These are phyloP conservation scores for Carallia brachiata DNA, from an alignment of 345 rosid species.

Conservation along the genomic window DNA sequence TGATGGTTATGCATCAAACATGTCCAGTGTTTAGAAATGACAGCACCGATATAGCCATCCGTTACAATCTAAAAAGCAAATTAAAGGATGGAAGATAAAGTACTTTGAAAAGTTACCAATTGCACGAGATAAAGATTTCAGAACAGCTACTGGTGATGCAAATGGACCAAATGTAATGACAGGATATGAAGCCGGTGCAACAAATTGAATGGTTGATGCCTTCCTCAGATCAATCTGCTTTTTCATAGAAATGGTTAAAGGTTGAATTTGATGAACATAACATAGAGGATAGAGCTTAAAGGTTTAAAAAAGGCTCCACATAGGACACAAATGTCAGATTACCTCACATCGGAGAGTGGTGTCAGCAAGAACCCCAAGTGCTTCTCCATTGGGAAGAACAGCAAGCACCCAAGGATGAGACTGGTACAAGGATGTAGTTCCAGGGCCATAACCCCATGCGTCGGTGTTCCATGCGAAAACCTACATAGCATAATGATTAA, in stretches of 20 bases:
- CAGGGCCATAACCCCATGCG: constrained; percentile 84
- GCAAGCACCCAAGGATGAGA: constrained; percentile 96
- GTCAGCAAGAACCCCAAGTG: constrained; percentile 89
- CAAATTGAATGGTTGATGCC: constrained; percentile 46
- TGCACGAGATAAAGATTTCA: constrained; percentile 72
- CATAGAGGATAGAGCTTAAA: constrained; percentile 1
- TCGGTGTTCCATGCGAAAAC: constrained; percentile 89
- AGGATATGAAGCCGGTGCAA: constrained; percentile 63
- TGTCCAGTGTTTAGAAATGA: no score
- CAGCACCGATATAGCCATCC: background rate
- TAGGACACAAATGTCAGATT: constrained; percentile 1
- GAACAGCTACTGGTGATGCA: constrained; percentile 63
- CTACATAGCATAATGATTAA: constrained; percentile 27
- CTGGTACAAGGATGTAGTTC: constrained; percentile 87
- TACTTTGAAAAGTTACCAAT: constrained; percentile 49
- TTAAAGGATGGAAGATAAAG: background rate
- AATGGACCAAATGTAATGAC: constrained; percentile 86
- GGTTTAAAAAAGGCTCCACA: background rate
- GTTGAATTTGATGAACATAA: background rate
- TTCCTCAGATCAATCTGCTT: constrained; percentile 82
- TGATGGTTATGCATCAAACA: no score
- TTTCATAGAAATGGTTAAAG: constrained; percentile 18
- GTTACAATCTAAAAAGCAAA: background rate
- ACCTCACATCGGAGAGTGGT: constrained; percentile 89
- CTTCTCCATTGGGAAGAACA: constrained; percentile 82